Conservation (phyloP, 352 stramenopile species). For the Pythium myriotylum region DNA sequence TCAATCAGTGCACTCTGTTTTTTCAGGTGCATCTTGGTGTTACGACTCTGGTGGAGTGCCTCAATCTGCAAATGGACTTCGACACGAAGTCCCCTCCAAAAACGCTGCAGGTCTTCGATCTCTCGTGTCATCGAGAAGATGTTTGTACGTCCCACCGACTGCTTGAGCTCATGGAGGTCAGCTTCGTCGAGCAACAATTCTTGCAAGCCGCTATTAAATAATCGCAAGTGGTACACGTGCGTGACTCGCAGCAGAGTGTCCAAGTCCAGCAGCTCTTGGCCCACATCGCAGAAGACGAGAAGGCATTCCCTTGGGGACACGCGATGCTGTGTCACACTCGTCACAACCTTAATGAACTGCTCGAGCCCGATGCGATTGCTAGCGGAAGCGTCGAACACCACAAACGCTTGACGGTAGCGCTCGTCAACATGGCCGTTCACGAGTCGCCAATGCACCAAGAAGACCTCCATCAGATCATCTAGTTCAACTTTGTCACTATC, state of each 20-base stretch:
- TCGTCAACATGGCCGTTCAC: slow-evolving; percentile 56
- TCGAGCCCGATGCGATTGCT: slow-evolving; percentile 62
- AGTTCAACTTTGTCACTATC: slow-evolving; percentile 42
- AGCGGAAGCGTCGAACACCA: slow-evolving; percentile 35
- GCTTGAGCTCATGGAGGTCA: slow-evolving; percentile 51
- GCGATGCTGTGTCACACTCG: slow-evolving; percentile 49
- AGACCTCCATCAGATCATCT: slow-evolving; percentile 65
- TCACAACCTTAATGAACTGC: slow-evolving; percentile 76
- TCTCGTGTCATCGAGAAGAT: slow-evolving; percentile 58
- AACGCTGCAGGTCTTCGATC: slow-evolving; percentile 65
- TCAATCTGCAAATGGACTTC: slow-evolving; percentile 60
- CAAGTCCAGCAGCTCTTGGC: slow-evolving; percentile 58
- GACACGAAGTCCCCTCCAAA: slow-evolving; percentile 54
- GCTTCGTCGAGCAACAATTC: slow-evolving; percentile 51
- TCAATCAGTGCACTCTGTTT: slow-evolving; percentile 64
- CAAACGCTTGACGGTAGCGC: slow-evolving; percentile 59
- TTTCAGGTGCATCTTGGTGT: slow-evolving; percentile 57
- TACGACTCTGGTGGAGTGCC: slow-evolving; percentile 61
- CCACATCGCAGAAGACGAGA: slow-evolving; percentile 67
- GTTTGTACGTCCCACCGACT: slow-evolving; percentile 55
- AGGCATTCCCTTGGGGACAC: slow-evolving; percentile 57
- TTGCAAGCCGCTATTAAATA: slow-evolving; percentile 52
- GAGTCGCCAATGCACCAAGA: slow-evolving; percentile 54
- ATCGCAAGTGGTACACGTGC: slow-evolving; percentile 56
- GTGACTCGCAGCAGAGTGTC: slow-evolving; percentile 60